Conservation (phyloP, 257 asterid species). For the Solanum chaucha region DNA sequence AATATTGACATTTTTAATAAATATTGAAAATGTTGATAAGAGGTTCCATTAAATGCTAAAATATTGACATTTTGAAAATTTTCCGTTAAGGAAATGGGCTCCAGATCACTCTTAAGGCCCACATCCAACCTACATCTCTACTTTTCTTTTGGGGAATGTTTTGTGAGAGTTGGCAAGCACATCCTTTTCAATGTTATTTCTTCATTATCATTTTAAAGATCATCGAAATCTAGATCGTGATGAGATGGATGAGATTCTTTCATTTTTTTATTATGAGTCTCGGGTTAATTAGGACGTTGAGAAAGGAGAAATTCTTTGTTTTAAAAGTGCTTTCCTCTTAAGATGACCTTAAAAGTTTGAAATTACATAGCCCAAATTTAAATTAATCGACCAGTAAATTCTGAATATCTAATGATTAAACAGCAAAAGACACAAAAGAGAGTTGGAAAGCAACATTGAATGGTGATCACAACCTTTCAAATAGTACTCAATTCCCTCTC, state of each 20-base stretch:
- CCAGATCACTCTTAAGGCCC: neutral
- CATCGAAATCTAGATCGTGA: neutral
- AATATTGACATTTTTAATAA: no score
- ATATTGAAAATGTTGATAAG: no score
- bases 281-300: neutral
- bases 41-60: no score
- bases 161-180: neutral
- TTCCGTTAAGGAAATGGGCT: neutral
- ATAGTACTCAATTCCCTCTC: neutral
- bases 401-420: neutral
- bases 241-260: neutral
- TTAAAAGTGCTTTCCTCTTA: neutral
- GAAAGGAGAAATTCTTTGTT: no score
- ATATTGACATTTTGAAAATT: no score
- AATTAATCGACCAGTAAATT: neutral
- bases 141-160: neutral
- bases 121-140: neutral
- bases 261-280: neutral
- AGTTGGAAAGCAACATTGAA: neutral
- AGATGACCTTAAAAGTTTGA: neutral
- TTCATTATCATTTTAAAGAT: neutral
- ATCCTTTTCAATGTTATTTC: neutral
- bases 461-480: neutral
- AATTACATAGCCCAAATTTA: neutral
- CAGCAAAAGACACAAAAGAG: neutral